These are phyloP conservation scores for Alternaria gansuensis DNA, from an alignment of 2,329 filamentous ascomycete species.

Conservation along the genomic window DNA sequence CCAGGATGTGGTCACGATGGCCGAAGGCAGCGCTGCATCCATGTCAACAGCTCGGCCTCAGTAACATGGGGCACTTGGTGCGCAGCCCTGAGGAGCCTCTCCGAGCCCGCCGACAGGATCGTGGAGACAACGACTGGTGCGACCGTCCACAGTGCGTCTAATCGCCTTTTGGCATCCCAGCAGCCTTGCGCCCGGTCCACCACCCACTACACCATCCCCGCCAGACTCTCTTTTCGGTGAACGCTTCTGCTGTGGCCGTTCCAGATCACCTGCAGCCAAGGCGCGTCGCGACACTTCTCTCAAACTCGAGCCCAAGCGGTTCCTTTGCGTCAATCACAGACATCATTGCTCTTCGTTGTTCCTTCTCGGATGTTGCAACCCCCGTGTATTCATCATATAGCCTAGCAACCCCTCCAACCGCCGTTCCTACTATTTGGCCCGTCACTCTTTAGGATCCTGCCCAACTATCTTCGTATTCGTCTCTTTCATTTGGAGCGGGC, in stretches of 20 bases:
- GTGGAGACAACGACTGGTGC: conserved; percentile 34
- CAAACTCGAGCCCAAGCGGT: conserved; percentile 51
- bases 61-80: conserved; percentile 46
- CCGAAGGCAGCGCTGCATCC: conserved; percentile 26
- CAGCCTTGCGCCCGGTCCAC: conserved; percentile 49
- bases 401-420: conserved; percentile 44
- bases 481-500: conserved; percentile 50
- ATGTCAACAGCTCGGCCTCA: conserved; percentile 38
- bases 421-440: conserved; percentile 50
- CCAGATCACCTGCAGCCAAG: conserved; percentile 55
- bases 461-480: conserved; percentile 45
- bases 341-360: conserved; percentile 44
- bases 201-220: conserved; percentile 43
- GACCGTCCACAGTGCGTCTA: conserved; percentile 38
- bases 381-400: conserved; percentile 50
- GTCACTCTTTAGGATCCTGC: conserved; percentile 52
- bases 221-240: conserved; percentile 49
- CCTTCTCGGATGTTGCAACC: conserved; percentile 43
- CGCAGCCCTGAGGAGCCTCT: conserved; percentile 33
- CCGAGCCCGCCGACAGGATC: conserved; percentile 32
- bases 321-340: conserved; percentile 50
- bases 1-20: conserved; percentile 18
- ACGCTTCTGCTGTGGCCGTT: conserved; percentile 52
- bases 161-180: conserved; percentile 42
- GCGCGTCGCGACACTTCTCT: conserved; percentile 52